Conservation (phyloP, 306 rosid species). For the Arachis hypogaea region DNA sequence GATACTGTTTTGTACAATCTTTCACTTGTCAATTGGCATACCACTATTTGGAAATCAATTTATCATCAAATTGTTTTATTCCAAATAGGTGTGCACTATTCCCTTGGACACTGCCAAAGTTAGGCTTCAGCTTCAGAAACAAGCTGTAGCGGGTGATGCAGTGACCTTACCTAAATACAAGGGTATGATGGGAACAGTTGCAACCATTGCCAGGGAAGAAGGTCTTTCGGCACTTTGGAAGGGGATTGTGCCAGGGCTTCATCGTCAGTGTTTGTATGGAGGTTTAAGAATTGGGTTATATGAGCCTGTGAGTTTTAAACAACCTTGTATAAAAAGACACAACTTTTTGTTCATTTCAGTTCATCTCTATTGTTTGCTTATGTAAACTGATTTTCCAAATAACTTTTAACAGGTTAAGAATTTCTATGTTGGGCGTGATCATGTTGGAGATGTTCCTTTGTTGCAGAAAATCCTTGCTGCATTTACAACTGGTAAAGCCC, state of each 20-base stretch:
- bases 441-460: constrained; percentile 90
- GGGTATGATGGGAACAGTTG: constrained; percentile 94
- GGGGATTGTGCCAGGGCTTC: constrained; percentile 93
- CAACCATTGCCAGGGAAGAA: constrained; percentile 95
- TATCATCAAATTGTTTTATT: constrained; percentile 17
- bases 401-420: constrained; percentile 69
- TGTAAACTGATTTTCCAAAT: constrained; percentile 36
- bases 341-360: constrained; percentile 26
- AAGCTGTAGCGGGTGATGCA: constrained; percentile 63
- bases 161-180: constrained; percentile 75
- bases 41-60: constrained; percentile 19
- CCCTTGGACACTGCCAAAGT: constrained; percentile 99
- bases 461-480: constrained; percentile 91
- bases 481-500: constrained; percentile 79
- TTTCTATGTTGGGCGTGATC: constrained; percentile 79
- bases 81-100: constrained; percentile 75
- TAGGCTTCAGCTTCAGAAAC: constrained; percentile 95
- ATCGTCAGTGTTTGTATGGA: constrained; percentile 88
- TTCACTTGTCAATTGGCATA: constrained; percentile 28
- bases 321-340: not conserved
- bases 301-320: constrained; percentile 75
- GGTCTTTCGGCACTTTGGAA: constrained; percentile 89
- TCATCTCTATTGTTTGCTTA: constrained; percentile 15
- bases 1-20: not conserved
- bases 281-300: constrained; percentile 92